Evolutionary conservation across 2,329 filamentous ascomycete genomes (phyloP), one percentile per base, ranked within the genome.

Genomic region (Clonostachys sp.): DNA sequence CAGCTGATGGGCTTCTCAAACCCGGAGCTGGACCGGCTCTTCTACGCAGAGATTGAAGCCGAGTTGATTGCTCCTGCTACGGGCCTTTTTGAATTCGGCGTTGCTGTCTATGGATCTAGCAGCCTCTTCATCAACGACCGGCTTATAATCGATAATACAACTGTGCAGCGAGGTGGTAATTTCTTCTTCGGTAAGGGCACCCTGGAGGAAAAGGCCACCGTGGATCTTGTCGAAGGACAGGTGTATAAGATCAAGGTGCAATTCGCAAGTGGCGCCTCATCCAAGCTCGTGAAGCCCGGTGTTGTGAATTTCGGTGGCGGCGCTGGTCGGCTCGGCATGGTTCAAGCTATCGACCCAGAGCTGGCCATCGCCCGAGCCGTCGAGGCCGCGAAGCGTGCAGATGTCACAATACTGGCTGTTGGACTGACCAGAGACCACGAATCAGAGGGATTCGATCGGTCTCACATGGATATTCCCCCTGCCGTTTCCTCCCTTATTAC

Each of bases 391-490:
- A 71, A 71, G 51, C 64, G 72, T 14, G 74, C 74, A 1, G 78
- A 84, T 36, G 75, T 82, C 50, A 80, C 83, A 7, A 67, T 83
- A 48, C 13, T 57, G 12, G 45, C 47, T 33, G 77, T 78, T 10
- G 82, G 83, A 5, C 67, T 85, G 24, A 83, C 83, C 51, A 70
- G 47, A 18, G 51, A 55, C 9, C 55, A 49, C 39, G 56, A 58
- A 38, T 51, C 48, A 2, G 56, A 86, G 84, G 66, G 70, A 50
- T 83, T 83, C 49, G 84, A 87, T 61, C 77, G 84, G 46, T 84
- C 84, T 59, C 86, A 86, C 61, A 69, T 88, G 41, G 84, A 82
- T 5, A 63, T 86, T 2, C 87, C 83, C 80, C 69, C 48, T 4
- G 47, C 45, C 10, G 81, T 79, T 40, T 81, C 87, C 45, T 66